Conservation (phyloP, 1,284 basidiomycete species). For the Golubevia pallescens region DNA sequence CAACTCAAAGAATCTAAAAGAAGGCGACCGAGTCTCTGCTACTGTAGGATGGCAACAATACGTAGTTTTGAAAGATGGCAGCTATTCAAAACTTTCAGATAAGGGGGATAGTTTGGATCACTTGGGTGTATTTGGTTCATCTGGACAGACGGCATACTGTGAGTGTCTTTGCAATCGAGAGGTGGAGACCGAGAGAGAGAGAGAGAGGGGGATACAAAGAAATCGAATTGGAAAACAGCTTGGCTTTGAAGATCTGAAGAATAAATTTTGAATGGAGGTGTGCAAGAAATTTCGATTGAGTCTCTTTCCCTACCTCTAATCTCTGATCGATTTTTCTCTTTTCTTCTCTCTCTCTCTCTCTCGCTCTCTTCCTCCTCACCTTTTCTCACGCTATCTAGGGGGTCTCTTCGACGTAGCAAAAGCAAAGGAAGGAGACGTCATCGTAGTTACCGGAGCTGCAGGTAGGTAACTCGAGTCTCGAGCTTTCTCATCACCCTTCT, state of each 20-base stretch:
- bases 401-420: slow-evolving; percentile 27
- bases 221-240: too few relatives aligned
- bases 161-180: slow-evolving; percentile 12
- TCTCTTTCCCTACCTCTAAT: too few relatives aligned
- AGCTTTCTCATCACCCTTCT: not conserved
- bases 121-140: slow-evolving; percentile 34
- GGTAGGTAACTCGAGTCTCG: not conserved
- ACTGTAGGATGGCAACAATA: slow-evolving; percentile 41
- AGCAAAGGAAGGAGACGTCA: slow-evolving; percentile 36
- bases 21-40: slow-evolving; percentile 39
- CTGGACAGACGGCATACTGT: slow-evolving; percentile 47
- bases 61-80: slow-evolving; percentile 22
- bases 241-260: too few relatives aligned
- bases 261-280: too few relatives aligned
- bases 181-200: too few relatives aligned
- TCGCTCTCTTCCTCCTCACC: not conserved
- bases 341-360: slow-evolving; percentile 10
- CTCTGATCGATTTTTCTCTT: too few relatives aligned
- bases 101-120: slow-evolving; percentile 20
- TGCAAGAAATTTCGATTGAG: too few relatives aligned
- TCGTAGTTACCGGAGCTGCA: slow-evolving; percentile 50
- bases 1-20: slow-evolving; percentile 42
- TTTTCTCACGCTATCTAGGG: too few relatives aligned
- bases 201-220: too few relatives aligned
- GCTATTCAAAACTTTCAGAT: slow-evolving; percentile 22